Evolutionary conservation across 129 eudicot species (phyloP).

Genomic region (Pulicaria dysenterica): DNA sequence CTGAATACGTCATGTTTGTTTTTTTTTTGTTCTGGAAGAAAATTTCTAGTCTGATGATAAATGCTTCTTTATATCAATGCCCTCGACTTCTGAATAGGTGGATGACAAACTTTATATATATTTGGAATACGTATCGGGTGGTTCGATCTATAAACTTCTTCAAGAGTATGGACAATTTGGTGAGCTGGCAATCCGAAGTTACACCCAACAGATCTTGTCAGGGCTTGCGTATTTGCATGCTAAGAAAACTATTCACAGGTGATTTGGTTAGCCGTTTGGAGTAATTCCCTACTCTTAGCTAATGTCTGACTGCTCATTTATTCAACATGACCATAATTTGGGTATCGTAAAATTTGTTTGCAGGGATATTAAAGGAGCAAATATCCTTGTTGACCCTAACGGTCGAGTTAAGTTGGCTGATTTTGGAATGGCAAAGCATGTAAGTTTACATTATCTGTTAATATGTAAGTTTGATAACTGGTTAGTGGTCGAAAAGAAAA

Average conservation of each 20-base stretch:
- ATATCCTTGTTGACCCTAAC: conserved; percentile 92
- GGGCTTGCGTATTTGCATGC: conserved; percentile 96
- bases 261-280: conserved; percentile 18
- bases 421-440: conserved; percentile 99
- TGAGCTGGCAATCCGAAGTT: conserved; percentile 83
- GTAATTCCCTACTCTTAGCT: background rate
- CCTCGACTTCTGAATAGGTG: conserved; percentile 51
- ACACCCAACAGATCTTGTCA: conserved; percentile 88
- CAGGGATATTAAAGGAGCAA: conserved; percentile 99
- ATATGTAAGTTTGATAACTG: conserved; percentile 2
- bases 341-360: conserved; percentile 10
- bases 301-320: conserved; percentile 1
- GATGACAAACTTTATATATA: conserved; percentile 89
- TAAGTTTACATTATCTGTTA: conserved; percentile 40
- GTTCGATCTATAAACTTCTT: conserved; percentile 91
- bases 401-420: conserved; percentile 95
- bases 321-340: conserved; percentile 21
- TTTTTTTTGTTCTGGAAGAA: background rate
- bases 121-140: conserved; percentile 97
- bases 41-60: background rate
- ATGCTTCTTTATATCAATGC: background rate
- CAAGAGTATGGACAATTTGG: conserved; percentile 94
- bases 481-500: background rate
- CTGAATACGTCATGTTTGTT: background rate
- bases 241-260: conserved; percentile 86